Percentiles rank a stretch among this genome's conserved stretches.
phyloP scores from a whole-genome alignment of 2,329 filamentous ascomycete genomes.

The Aschersonia sp. region DNA sequence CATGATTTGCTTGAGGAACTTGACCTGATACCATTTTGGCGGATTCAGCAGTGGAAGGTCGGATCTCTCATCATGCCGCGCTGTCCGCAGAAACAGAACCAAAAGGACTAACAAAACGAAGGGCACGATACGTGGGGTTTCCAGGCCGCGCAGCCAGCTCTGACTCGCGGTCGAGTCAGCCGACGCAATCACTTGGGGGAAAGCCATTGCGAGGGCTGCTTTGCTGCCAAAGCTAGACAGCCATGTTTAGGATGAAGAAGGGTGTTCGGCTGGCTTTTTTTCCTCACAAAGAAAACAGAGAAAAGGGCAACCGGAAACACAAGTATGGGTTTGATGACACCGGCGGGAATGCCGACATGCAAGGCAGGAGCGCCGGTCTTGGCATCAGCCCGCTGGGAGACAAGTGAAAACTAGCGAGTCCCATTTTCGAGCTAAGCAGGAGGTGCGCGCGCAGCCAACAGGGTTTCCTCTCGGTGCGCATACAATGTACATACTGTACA shows the following conservation, averaged over 20 bases:
- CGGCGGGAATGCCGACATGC: neutral
- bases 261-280: too few species aligned
- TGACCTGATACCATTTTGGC: constrained; percentile 4
- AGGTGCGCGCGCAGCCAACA: neutral
- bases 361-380: neutral
- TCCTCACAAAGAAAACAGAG: neutral
- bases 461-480: neutral
- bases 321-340: neutral
- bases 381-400: neutral
- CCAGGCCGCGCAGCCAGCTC: neutral
- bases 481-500: too few species aligned
- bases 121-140: constrained; percentile 20
- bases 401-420: neutral
- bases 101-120: constrained; percentile 36
- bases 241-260: neutral
- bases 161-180: neutral
- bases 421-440: too few species aligned
- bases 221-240: neutral
- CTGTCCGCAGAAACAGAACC: neutral
- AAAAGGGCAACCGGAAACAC: neutral
- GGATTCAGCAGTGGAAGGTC: constrained; percentile 3
- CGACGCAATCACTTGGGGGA: neutral
- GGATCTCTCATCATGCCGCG: neutral
- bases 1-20: constrained; percentile 2
- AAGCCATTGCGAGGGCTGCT: neutral